Evolutionary conservation across 164 flowering plant genomes (phyloP).

Genomic region (Kalanchoe fedtschenkoi): DNA sequence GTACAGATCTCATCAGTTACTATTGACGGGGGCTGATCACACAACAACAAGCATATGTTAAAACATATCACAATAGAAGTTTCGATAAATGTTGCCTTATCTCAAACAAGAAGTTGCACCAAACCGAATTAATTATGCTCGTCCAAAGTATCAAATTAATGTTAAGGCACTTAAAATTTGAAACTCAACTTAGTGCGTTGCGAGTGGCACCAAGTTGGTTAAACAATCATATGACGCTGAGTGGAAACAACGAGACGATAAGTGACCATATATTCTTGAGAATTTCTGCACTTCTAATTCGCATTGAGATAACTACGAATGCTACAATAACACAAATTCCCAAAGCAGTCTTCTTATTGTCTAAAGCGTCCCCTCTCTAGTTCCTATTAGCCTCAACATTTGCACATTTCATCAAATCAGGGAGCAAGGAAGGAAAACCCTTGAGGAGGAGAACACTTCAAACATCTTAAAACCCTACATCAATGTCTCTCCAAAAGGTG

Average conservation of each 20-base stretch:
- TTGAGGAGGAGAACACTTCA: too few species aligned
- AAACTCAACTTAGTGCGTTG: neutral
- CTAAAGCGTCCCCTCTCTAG: too few species aligned
- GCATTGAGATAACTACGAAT: too few species aligned
- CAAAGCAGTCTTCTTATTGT: too few species aligned
- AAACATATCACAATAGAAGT: neutral
- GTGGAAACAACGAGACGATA: too few species aligned
- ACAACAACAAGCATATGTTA: neutral
- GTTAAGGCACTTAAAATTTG: neutral
- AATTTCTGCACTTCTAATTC: too few species aligned
- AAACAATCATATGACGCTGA: neutral
- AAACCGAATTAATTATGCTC: neutral
- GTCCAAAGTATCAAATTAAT: neutral
- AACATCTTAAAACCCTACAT: too few species aligned
- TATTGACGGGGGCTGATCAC: slow-evolving; percentile 82
- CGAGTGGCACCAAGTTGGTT: neutral
- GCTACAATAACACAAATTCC: too few species aligned
- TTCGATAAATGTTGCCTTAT: neutral
- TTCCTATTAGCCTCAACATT: too few species aligned
- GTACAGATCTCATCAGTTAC: slow-evolving; percentile 94
- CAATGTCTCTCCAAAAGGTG: neutral
- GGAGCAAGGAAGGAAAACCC: too few species aligned
- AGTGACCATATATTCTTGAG: too few species aligned
- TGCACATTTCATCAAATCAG: too few species aligned
- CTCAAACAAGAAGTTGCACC: neutral